phyloP scores from a whole-genome alignment of 371 early-diverging fungal species.

The Dichotomocladium elegans region DNA sequence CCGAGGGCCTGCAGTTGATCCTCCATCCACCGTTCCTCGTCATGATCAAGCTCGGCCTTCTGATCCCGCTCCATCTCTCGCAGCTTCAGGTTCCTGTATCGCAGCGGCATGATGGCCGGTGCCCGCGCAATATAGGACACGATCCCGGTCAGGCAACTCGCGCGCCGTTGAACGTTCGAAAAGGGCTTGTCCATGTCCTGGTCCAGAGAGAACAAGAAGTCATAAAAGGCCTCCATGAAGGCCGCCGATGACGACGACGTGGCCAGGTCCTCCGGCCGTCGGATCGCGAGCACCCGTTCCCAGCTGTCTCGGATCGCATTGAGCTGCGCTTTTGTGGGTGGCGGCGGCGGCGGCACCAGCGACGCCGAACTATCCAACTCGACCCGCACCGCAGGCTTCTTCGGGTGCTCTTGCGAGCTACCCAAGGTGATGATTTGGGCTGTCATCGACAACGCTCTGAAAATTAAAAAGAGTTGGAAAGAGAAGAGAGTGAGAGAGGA shows the following conservation, averaged over 20 bases:
- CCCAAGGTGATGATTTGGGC: no score
- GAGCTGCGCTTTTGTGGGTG: slow-evolving; percentile 30
- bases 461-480: not conserved
- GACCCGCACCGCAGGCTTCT: no score
- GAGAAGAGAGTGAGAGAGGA: no score
- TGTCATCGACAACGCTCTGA: no score
- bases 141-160: slow-evolving; percentile 40
- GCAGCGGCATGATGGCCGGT: slow-evolving; percentile 15
- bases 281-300: slow-evolving; percentile 33
- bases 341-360: not conserved
- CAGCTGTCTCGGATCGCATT: slow-evolving; percentile 33
- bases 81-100: slow-evolving; percentile 1
- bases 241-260: slow-evolving; percentile 37
- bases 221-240: slow-evolving; percentile 38
- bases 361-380: no score
- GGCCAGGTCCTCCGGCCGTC: not conserved
- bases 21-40: slow-evolving; percentile 3
- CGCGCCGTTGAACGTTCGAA: slow-evolving; percentile 36
- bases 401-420: no score
- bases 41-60: not conserved
- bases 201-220: slow-evolving; percentile 31
- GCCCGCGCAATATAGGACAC: slow-evolving; percentile 37
- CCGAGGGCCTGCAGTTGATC: slow-evolving; percentile 17
- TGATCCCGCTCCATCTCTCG: not conserved
- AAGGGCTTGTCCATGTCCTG: slow-evolving; percentile 16